Evolutionary conservation across 495 filamentous ascomycete species (phyloP).

Genomic region (Bacidia gigantensis): DNA sequence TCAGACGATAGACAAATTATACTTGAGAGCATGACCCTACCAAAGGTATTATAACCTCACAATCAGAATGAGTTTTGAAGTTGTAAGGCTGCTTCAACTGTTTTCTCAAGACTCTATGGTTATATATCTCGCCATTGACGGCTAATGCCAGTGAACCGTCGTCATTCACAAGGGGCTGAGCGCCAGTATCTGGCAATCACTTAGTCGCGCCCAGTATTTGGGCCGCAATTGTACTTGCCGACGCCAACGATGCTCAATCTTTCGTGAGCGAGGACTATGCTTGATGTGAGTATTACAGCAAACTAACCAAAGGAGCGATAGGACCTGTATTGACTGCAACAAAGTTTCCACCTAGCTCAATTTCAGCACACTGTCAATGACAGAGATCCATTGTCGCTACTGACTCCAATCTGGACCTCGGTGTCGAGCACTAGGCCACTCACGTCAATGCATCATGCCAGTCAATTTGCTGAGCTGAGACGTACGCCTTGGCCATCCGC

Average conservation of each 20-base stretch:
- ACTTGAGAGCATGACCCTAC: constrained; percentile 38
- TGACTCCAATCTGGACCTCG: constrained; percentile 98
- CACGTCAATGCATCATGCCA: too few relatives aligned
- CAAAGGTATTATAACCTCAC: constrained; percentile 94
- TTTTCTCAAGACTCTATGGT: constrained; percentile 88
- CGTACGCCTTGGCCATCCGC: constrained; percentile 90
- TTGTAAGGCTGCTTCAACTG: constrained; percentile 62
- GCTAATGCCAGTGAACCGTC: constrained; percentile 79
- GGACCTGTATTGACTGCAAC: constrained; percentile 77
- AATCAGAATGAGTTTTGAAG: constrained; percentile 97
- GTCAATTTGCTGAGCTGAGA: too few relatives aligned
- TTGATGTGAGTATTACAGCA: too few relatives aligned
- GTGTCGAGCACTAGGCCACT: constrained; percentile 85
- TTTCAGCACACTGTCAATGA: neutral
- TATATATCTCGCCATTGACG: constrained; percentile 99
- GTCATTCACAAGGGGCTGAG: constrained; percentile 86
- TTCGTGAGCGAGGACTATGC: constrained; percentile 85
- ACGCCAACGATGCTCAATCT: constrained; percentile 95
- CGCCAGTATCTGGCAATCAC: constrained; percentile 59
- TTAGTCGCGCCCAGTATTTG: constrained; percentile 15
- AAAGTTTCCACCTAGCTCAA: constrained; percentile 63
- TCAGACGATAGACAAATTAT: constrained; percentile 19
- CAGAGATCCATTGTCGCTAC: constrained; percentile 17
- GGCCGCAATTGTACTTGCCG: constrained; percentile 43
- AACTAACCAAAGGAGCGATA: neutral